A percentile compares a stretch with the other conserved stretches of the same genome.
Evolutionary conservation across 345 rosid genomes (phyloP).

Genomic region (Syzygium aromaticum): DNA sequence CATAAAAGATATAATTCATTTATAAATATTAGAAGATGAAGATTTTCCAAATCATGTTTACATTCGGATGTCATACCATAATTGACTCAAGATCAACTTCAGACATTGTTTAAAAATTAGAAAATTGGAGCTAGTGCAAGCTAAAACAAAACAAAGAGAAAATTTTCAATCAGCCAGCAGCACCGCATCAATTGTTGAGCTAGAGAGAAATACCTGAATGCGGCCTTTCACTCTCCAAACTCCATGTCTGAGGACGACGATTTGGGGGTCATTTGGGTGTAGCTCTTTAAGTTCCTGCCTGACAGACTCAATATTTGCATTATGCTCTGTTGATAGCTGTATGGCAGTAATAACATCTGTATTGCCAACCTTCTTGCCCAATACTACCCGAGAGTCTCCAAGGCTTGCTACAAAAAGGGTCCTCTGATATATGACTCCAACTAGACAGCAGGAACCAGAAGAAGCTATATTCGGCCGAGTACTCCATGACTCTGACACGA

Average conservation of each 20-base stretch:
- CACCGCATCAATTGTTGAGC: background rate
- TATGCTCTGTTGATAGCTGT: conserved; percentile 83
- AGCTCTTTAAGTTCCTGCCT: conserved; percentile 77
- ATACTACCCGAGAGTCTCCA: conserved; percentile 79
- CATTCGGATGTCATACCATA: background rate
- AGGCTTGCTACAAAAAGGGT: conserved; percentile 83
- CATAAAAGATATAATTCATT: background rate
- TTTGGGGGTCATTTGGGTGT: conserved; percentile 83
- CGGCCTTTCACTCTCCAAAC: conserved; percentile 97
- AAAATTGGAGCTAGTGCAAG: background rate
- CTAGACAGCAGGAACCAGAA: conserved; percentile 78
- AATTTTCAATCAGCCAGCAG: background rate
- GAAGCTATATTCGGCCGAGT: conserved; percentile 59
- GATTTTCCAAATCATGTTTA: background rate
- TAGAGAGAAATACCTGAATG: conserved; percentile 55
- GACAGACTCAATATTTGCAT: conserved; percentile 68
- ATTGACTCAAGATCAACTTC: background rate
- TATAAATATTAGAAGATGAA: background rate
- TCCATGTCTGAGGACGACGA: conserved; percentile 76
- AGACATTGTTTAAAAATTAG: background rate
- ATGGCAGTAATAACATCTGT: conserved; percentile 63
- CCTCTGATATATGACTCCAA: conserved; percentile 68
- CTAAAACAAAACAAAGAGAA: background rate
- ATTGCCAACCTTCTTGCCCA: conserved; percentile 77
- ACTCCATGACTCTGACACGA: conserved; percentile 62